Conservation (phyloP, 176 grass and related monocot genomes). For the Oryza rufipogon region DNA sequence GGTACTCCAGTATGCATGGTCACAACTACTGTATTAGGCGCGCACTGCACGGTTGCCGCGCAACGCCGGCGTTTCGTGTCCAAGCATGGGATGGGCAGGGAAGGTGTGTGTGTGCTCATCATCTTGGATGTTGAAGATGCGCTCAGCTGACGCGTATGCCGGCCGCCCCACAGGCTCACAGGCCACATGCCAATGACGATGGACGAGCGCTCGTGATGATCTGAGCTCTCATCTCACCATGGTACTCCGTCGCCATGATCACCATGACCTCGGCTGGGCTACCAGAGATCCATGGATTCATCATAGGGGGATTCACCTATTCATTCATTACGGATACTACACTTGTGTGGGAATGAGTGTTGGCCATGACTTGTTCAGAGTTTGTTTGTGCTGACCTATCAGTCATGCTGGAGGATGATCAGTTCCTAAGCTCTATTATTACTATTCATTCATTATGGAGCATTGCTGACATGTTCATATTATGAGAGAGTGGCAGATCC, state of each 20-base stretch:
- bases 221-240: not conserved
- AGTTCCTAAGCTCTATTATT: not conserved
- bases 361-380: not conserved
- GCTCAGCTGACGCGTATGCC: not conserved
- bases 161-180: not conserved
- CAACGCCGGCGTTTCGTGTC: not conserved
- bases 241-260: not conserved
- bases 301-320: not conserved
- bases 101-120: not conserved
- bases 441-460: not conserved
- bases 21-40: not conserved
- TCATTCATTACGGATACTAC: not conserved
- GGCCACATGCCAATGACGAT: not conserved
- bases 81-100: no score
- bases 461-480: not conserved
- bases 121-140: not conserved
- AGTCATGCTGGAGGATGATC: not conserved
- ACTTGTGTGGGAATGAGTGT: no score
- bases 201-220: not conserved
- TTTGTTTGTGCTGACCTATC: not conserved
- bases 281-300: not conserved
- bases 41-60: not conserved
- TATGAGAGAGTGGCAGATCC: not conserved
- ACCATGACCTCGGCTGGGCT: not conserved
- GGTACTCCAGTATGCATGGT: no score